A percentile compares a stretch with the other conserved stretches of the same genome.
Evolutionary conservation across 2,329 filamentous ascomycete species (phyloP).

Genomic region (Tolypocladium amazonense): DNA sequence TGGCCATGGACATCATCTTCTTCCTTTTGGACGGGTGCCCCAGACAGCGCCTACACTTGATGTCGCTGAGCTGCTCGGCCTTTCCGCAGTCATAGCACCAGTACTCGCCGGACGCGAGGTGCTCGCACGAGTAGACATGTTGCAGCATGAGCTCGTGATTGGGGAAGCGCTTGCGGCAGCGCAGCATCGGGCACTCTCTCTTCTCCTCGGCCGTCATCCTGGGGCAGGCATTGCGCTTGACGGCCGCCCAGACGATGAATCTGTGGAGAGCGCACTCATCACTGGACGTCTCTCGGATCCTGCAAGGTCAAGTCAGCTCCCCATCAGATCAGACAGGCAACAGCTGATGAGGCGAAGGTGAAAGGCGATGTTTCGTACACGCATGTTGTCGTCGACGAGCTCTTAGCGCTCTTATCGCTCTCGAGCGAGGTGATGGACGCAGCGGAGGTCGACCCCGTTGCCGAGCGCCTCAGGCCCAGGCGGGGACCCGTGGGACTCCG

Average conservation of each 20-base stretch:
- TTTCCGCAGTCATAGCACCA: constrained; percentile 45
- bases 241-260: constrained; percentile 46
- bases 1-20: constrained; percentile 41
- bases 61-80: constrained; percentile 41
- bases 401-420: constrained; percentile 1
- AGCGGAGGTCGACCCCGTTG: constrained; percentile 1
- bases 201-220: constrained; percentile 37
- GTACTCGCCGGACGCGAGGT: constrained; percentile 40
- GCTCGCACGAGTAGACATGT: constrained; percentile 29
- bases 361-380: constrained; percentile 2
- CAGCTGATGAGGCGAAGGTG: background rate
- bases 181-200: constrained; percentile 40
- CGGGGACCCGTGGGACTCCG: constrained; percentile 5
- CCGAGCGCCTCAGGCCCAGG: constrained; percentile 4
- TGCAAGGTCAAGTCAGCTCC: constrained; percentile 10
- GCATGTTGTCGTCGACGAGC: constrained; percentile 2
- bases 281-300: constrained; percentile 31
- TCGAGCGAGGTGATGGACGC: constrained; percentile 4
- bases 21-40: constrained; percentile 40
- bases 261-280: constrained; percentile 42
- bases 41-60: constrained; percentile 36
- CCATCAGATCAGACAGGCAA: background rate
- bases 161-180: constrained; percentile 37
- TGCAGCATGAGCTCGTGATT: constrained; percentile 44
- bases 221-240: constrained; percentile 39